Conservation (phyloP, 768 basidiomycete genomes). For the Pulveroboletus ravenelii region DNA sequence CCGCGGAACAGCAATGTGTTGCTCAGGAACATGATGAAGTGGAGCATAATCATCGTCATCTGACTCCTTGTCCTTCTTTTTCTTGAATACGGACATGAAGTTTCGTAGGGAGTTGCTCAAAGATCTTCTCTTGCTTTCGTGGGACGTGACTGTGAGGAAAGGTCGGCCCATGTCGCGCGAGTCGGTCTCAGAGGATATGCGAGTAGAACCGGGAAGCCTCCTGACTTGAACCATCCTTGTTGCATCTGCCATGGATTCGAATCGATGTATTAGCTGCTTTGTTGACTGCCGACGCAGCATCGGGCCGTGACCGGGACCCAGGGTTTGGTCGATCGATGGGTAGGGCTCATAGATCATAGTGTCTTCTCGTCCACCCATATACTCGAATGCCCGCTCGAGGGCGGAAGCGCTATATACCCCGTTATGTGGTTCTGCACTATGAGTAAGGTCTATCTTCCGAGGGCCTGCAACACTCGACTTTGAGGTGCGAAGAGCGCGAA, state of each 20-base stretch:
- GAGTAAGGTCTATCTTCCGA: conserved; percentile 10
- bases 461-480: conserved; percentile 18
- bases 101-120: conserved; percentile 63
- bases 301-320: background rate
- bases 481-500: background rate
- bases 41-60: conserved; percentile 21
- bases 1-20: background rate
- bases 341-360: background rate
- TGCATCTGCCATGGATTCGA: conserved; percentile 40
- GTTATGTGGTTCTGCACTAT: background rate
- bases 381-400: background rate
- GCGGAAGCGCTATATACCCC: background rate
- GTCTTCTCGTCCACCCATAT: background rate
- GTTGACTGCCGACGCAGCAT: conserved; percentile 37
- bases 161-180: conserved; percentile 12
- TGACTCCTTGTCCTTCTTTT: conserved; percentile 31
- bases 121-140: conserved; percentile 45
- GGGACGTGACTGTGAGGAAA: conserved; percentile 16
- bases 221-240: conserved; percentile 5
- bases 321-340: conserved; percentile 2
- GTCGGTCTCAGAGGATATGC: conserved; percentile 12
- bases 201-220: conserved; percentile 8
- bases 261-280: conserved; percentile 50
- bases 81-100: conserved; percentile 59
- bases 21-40: conserved; percentile 7